Evolutionary conservation across 1,139 yeast genomes (phyloP).

Genomic region (Suhomyces panamericanus): DNA sequence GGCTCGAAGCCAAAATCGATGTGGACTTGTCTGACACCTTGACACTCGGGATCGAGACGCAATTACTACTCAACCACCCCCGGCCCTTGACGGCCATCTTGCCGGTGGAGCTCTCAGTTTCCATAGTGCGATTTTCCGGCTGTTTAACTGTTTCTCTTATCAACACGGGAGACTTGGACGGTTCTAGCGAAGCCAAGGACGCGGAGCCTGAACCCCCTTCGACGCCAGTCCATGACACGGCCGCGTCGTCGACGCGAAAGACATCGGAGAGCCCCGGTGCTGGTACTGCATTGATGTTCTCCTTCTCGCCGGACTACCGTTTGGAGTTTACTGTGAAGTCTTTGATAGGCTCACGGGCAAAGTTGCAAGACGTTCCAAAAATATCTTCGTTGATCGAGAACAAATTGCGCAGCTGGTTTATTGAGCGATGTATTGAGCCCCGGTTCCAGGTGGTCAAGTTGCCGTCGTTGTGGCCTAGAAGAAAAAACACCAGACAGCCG

Average conservation of each 20-base stretch:
- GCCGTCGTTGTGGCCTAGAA: slow-evolving; percentile 90
- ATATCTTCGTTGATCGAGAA: slow-evolving; percentile 82
- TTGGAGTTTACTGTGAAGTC: slow-evolving; percentile 85
- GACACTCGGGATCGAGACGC: slow-evolving; percentile 87
- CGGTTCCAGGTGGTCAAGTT: slow-evolving; percentile 79
- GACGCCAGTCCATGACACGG: slow-evolving; percentile 1
- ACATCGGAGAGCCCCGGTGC: slow-evolving; percentile 30
- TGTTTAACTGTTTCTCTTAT: slow-evolving; percentile 79
- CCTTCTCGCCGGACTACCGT: slow-evolving; percentile 87
- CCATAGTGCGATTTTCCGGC: slow-evolving; percentile 92
- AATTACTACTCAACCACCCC: slow-evolving; percentile 79
- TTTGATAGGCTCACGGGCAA: slow-evolving; percentile 87
- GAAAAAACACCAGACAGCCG: slow-evolving; percentile 62
- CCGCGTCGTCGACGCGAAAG: neutral
- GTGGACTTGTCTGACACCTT: slow-evolving; percentile 89
- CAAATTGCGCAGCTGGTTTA: slow-evolving; percentile 83
- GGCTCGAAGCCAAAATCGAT: slow-evolving; percentile 88
- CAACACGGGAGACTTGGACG: slow-evolving; percentile 48
- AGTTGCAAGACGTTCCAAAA: slow-evolving; percentile 91
- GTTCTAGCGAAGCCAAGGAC: neutral
- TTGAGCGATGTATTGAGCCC: slow-evolving; percentile 92
- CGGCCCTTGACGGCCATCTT: slow-evolving; percentile 79
- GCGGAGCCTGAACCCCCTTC: slow-evolving; percentile 4
- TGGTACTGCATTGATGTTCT: slow-evolving; percentile 78
- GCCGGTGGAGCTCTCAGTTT: slow-evolving; percentile 81